Evolutionary conservation across 1,284 basidiomycete genomes (phyloP), one percentile per base, ranked within the genome.

Genomic region (Hymenochaete sp.): DNA sequence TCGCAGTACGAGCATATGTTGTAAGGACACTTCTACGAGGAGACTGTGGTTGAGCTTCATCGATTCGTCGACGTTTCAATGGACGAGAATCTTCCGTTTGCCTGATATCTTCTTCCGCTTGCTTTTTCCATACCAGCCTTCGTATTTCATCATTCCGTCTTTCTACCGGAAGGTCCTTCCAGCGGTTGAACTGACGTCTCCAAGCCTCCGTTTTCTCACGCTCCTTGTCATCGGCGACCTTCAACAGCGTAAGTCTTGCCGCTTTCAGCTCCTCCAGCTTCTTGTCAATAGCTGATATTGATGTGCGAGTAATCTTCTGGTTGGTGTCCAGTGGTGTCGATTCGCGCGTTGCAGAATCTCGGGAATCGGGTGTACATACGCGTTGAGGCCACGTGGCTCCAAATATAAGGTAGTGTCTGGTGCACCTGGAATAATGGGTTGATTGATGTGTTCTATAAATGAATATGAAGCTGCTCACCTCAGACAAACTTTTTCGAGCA

Each of bases 321-420:
- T 56, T 46, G 5, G 57, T 57, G 11, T 72, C 64, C 1, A 63
- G 58, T 21, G 77, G 75, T 5, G 69, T 70, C 22, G 76, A 71
- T 52, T 74, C 73, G 31, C 72, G 68, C 35, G 73, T 74, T 9
- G 70, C 68, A 7, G 70, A 51, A 48, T 62, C 65, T 13, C 60
- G 58, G 7, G 67, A 58, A 1, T 75, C 77, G 49, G 74, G 72
- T 13, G 65, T 62, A 24, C 72, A 64, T 21, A 74, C 56, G 43
- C 83, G 79, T 39, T 69, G 67, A 14, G 83, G 83, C 85, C 85
- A 88, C 2, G 71, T 61, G 40, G 71, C 66, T 3, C 66, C 68
- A 61, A 86, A 88, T 47, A 88, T 88, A 13, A 78, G 82, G 52
- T 68, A 72, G 59, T 87, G 83, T 14, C 83, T 79, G 61, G 86